Evolutionary conservation across 768 basidiomycete genomes (phyloP), one percentile per base, ranked within the genome.

Genomic region (Rhodocollybia butyracea): DNA sequence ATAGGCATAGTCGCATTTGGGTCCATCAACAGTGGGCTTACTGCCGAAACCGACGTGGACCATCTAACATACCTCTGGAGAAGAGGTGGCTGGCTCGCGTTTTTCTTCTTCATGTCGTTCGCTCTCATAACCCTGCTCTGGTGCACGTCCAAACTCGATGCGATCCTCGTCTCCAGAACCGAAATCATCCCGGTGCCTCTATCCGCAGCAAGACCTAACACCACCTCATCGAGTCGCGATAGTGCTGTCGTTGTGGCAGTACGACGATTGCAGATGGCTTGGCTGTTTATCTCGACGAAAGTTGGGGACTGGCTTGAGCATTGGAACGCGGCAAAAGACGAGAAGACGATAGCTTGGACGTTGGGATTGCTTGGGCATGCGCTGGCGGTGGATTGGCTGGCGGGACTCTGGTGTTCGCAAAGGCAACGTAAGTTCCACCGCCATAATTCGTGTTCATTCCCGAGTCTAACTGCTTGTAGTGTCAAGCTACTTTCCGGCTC

Each of bases 311-410:
- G 77, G 63, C 70, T 94, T 47, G 92, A 95, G 64, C 61, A 68
- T 1, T 89, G 89, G 86, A 88, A 87, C 7, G 85, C 82, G 27
- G 77, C 86, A 12, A 89, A 87, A 64, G 88, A 88, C 64, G 95
- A 98, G 65, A 88, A 82, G 61, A 85, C 86, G 52, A 76, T 98
- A 39, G 88, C 88, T 6, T 97, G 94, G 91, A 86, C 90, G 26
- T 77, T 95, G 42, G 95, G 94, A 92, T 98, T 47, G 88, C 87
- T 1, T 98, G 95, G 96, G 90, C 93, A 2, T 94, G 94, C 59
- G 85, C 86, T 53, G 94, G 95, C 31, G 95, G 95, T 12, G 88
- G 92, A 32, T 74, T 98, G 36, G 92, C 93, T 5, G 96, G 95
- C 5, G 85, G 86, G 39, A 89, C 86, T 69, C 76, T 98, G 55